Base-by-base conservation (phyloP, 1,284 basidiomycete species). In the Trichosporon inkin region DNA sequence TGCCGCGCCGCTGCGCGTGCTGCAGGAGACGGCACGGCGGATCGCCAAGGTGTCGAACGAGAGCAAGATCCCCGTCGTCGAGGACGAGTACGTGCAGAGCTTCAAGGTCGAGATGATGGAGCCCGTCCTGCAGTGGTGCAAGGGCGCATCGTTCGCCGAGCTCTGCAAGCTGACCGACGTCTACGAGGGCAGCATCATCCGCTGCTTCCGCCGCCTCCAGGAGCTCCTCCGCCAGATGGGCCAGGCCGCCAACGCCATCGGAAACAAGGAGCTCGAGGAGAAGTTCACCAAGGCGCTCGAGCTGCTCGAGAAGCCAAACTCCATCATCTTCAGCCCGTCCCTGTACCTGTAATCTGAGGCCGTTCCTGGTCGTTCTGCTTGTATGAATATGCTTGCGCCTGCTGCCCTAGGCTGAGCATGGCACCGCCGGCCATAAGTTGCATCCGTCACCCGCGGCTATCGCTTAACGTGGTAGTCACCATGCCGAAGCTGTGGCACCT, bases 61-160 rank as follows among this genome's bases (percentile, higher is more conserved):
- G 78, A 89, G 88, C 40, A 95, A 96, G 73, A 81, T 99, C 6
- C 80, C 87, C 0, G 75, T 99, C 38, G 86, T 90, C 57, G 95
- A 99, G 77, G 89, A 97, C 60, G 92, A 97, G 65, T 99, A 99
- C 74, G 92, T 99, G 1, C 83, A 97, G 65, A 89, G 88, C 16
- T 99, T 99, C 86, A 97, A 97, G 78, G 92, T 97, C 28, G 95
- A 98, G 73, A 85, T 99, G 61, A 98, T 98, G 92, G 95, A 98
- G 68, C 89, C 89, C 5, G 95, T 99, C 19, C 83, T 94, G 60
- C 89, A 93, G 68, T 99, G 96, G 96, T 99, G 95, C 80, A 86
- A 91, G 35, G 96, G 96, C 1, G 90, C 92, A n/a, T 90, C 90
- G 35, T 99, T 99, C 78, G 82, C 89, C 0, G 94, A 99, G 39